Percentiles rank a stretch among this genome's conserved stretches.
phyloP scores from a whole-genome alignment of 495 filamentous ascomycete genomes.

The Patellaria atrata region DNA sequence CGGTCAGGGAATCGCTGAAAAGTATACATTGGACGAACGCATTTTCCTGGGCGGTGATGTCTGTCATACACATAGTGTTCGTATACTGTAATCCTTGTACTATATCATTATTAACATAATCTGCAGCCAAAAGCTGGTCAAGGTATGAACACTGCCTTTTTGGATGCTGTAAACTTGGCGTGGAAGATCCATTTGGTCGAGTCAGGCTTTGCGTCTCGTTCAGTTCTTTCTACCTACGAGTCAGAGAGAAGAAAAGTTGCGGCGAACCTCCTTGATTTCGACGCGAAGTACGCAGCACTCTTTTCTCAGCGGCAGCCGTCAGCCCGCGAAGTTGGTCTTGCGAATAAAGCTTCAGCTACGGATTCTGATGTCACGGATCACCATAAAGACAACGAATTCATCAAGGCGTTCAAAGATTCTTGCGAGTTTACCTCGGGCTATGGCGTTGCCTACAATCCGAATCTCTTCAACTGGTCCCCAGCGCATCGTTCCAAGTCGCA shows the following conservation, averaged over 20 bases:
- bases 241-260: constrained; percentile 54
- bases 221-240: constrained; percentile 55
- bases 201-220: constrained; percentile 34
- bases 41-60: constrained; percentile 51
- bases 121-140: constrained; percentile 61
- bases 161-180: constrained; percentile 50
- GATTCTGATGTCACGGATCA: neutral
- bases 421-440: constrained; percentile 55
- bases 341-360: constrained; percentile 20
- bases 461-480: constrained; percentile 57
- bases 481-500: constrained; percentile 54
- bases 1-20: constrained; percentile 55
- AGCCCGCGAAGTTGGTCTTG: constrained; percentile 40
- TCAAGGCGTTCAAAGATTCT: constrained; percentile 49
- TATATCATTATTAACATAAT: constrained; percentile 20
- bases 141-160: constrained; percentile 54
- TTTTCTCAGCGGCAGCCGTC: constrained; percentile 40
- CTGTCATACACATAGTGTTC: constrained; percentile 42
- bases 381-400: constrained; percentile 43
- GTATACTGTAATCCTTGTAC: constrained; percentile 15
- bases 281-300: constrained; percentile 32
- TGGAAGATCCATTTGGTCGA: constrained; percentile 58
- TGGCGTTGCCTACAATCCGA: constrained; percentile 46
- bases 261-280: constrained; percentile 59
- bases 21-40: constrained; percentile 44